phyloP scores from a whole-genome alignment of 1,139 yeast species.

The Saccharomyces uvarum region DNA sequence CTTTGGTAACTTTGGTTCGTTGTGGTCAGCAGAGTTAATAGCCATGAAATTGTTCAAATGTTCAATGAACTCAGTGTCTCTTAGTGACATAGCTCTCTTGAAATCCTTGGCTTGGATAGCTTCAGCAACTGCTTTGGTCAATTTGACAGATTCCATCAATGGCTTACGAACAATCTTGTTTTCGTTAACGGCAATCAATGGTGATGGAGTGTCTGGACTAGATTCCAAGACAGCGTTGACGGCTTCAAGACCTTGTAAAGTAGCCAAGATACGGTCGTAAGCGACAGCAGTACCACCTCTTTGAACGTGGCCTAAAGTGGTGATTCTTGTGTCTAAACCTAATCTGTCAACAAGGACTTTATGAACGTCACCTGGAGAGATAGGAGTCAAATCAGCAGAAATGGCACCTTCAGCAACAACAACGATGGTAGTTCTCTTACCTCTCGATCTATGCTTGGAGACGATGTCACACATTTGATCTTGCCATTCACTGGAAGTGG shows the following conservation, averaged over 20 bases:
- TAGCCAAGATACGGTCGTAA: conserved; percentile 80
- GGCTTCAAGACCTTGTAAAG: conserved; percentile 96
- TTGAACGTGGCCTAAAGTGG: conserved; percentile 94
- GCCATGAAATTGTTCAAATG: conserved; percentile 65
- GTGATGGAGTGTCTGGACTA: conserved; percentile 88
- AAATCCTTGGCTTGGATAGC: conserved; percentile 77
- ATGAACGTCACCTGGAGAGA: conserved; percentile 71
- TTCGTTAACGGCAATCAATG: conserved; percentile 85
- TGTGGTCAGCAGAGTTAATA: conserved; percentile 64
- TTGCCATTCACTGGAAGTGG: conserved; percentile 45
- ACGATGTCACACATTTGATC: conserved; percentile 66
- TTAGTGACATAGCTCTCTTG: conserved; percentile 72
- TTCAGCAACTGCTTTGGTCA: conserved; percentile 79
- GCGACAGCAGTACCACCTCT: conserved; percentile 98
- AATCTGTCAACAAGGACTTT: conserved; percentile 64
- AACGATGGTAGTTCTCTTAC: conserved; percentile 89
- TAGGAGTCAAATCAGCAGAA: conserved; percentile 71
- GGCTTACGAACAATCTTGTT: conserved; percentile 80
- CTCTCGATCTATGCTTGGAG: conserved; percentile 70
- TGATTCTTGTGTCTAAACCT: conserved; percentile 88
- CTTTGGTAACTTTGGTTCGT: conserved; percentile 40
- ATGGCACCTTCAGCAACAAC: conserved; percentile 98
- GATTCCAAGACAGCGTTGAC: conserved; percentile 84
- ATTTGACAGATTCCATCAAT: conserved; percentile 78
- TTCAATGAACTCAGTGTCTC: conserved; percentile 83